Evolutionary conservation across 2,329 filamentous ascomycete species (phyloP).

Genomic region (Trichophyton simii): DNA sequence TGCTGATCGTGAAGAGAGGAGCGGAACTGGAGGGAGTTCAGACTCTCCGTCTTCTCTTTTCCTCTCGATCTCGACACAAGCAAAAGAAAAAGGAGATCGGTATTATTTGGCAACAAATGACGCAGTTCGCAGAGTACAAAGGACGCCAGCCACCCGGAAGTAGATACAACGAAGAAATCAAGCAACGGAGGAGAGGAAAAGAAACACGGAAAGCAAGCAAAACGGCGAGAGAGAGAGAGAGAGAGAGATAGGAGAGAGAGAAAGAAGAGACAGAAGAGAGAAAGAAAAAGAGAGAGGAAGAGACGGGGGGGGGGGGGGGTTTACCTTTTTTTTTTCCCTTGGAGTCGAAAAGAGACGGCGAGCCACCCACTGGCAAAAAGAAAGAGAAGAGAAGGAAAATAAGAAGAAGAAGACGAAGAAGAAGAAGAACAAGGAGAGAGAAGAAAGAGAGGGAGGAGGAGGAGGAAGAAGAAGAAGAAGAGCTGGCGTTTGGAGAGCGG

Average conservation of each 20-base stretch:
- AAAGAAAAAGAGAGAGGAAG: conserved; percentile 7
- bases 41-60: not conserved
- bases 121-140: not conserved
- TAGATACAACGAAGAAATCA: not conserved
- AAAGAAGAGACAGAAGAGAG: conserved; percentile 14
- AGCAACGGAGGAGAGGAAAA: conserved; percentile 7
- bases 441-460: not conserved
- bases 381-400: conserved; percentile 18
- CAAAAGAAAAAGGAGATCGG: not conserved
- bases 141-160: not conserved
- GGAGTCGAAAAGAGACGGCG: not conserved
- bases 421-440: conserved; percentile 2
- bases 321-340: conserved; percentile 2
- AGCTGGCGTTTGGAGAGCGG: not conserved
- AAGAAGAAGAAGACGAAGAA: conserved; percentile 16
- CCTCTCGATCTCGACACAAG: conserved; percentile 2
- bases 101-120: conserved; percentile 1
- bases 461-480: not conserved
- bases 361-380: conserved; percentile 9
- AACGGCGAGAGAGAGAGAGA: not conserved
- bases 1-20: not conserved
- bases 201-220: not conserved
- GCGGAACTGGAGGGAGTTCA: not conserved
- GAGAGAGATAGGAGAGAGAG: conserved; percentile 5
- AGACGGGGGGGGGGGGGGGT: conserved; percentile 8